A percentile compares a stretch with the other conserved stretches of the same genome.
These are phyloP conservation scores for Coprinellus aureogranulatus DNA, from an alignment of 768 basidiomycete genomes.

Conservation along the genomic window DNA sequence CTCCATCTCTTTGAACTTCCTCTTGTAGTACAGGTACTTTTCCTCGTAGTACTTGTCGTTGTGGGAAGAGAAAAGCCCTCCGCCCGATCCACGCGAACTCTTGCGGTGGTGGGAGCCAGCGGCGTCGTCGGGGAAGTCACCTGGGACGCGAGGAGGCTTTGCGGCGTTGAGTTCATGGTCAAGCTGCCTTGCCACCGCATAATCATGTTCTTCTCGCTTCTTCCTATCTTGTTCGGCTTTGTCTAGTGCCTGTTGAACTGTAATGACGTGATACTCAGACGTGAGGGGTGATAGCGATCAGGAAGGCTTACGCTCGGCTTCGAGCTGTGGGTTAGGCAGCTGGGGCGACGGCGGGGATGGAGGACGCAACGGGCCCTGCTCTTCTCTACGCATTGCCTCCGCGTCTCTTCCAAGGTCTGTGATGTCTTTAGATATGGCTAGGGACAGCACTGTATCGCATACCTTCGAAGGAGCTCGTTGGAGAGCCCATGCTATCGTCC, in stretches of 20 bases:
- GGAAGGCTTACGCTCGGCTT: background rate
- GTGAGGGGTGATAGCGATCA: background rate
- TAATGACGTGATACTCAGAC: background rate
- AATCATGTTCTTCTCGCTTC: background rate
- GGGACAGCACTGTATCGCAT: background rate
- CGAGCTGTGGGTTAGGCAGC: background rate
- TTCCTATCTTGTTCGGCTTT: background rate
- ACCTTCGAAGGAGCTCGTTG: background rate
- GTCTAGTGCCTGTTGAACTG: background rate
- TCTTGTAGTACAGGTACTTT: constrained; percentile 11
- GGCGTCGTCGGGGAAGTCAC: background rate
- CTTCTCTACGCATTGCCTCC: background rate
- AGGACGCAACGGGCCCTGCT: background rate
- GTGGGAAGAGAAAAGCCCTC: background rate
- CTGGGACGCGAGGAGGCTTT: background rate
- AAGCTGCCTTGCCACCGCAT: background rate
- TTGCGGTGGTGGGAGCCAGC: background rate
- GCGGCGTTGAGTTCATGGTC: background rate
- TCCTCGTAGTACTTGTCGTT: background rate
- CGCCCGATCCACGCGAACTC: too few relatives aligned
- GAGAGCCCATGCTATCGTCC: background rate
- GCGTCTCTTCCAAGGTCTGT: background rate
- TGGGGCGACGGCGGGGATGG: background rate
- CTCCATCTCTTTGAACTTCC: constrained; percentile 5
- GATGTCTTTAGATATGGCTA: background rate